Evolutionary conservation across 2,329 filamentous ascomycete genomes (phyloP), one percentile per base, ranked within the genome.

Genomic region (Aspergillus luchuensis): DNA sequence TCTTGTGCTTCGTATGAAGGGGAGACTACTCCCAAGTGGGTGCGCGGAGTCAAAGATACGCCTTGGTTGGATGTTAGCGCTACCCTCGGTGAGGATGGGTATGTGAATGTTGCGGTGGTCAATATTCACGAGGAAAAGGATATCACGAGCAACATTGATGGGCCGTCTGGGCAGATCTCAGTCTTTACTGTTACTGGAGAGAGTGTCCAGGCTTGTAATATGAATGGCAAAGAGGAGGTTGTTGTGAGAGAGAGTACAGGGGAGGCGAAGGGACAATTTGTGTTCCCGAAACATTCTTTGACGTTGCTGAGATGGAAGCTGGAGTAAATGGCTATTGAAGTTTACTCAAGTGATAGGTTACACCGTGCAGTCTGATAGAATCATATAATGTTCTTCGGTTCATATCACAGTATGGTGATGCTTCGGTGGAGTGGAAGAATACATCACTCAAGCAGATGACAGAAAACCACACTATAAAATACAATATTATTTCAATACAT

Each of bases 211-310:
- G 84, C 84, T 17, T 84, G 83, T 5, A 92, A 92, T 71, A 87
- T 83, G 41, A 84, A 82, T 4, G 84, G 80, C 3, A 84, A 85
- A 66, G 80, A 90, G 69, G 84, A 87, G 58, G 89, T 92, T 11
- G 79, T 79, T 1, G 78, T 91, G 58, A 71, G 80, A 59, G 85
- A 89, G 74, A 83, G 79, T 8, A 84, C 77, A 47, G 92, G 89
- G 89, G 80, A 87, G 70, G 87, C 84, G 0, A 75, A 84, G 70
- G 87, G 85, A 1, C 73, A 77, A 47, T 92, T 85, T 69, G 83
- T 77, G 2, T 93, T 93, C 74, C 80, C 82, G 1, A 91, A 87
- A 78, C 85, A 89, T 72, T 90, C 88, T 2, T 81, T 92, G 50
- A 91, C 88, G 2, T 76, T 92, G 75, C 72, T 92, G 67, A 80